These are phyloP conservation scores for Silene coronaria DNA, from an alignment of 179 eudicot genomes.

Conservation along the genomic window DNA sequence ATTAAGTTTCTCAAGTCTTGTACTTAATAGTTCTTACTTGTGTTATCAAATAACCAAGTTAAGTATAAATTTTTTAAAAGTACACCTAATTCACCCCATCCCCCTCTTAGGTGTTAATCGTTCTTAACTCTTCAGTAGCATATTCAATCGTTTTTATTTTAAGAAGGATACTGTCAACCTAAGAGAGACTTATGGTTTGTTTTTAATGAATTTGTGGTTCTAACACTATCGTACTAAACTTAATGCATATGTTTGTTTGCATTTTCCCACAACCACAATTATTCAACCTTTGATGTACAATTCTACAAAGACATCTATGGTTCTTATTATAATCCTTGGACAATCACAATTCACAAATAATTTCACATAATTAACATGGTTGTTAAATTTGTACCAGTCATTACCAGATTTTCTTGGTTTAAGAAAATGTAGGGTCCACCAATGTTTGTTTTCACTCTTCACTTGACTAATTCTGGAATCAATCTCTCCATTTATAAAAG, in stretches of 20 bases:
- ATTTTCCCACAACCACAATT: background rate
- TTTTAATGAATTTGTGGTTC: background rate
- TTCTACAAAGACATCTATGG: constrained; percentile 3
- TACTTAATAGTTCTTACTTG: too few species aligned
- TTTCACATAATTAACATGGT: constrained; percentile 6
- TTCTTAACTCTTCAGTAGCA: too few species aligned
- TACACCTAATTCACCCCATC: too few species aligned
- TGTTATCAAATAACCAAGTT: too few species aligned
- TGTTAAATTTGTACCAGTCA: constrained; percentile 10
- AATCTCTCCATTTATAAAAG: background rate
- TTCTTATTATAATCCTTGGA: background rate
- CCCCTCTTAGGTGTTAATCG: too few species aligned
- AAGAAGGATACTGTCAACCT: too few species aligned
- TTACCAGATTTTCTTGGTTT: background rate
- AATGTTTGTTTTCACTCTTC: constrained; percentile 1
- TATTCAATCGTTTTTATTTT: too few species aligned
- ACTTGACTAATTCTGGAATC: background rate
- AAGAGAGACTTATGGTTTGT: background rate
- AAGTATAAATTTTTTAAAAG: too few species aligned
- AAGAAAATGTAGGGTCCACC: constrained; percentile 14
- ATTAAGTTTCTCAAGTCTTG: too few species aligned
- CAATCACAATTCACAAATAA: too few species aligned
- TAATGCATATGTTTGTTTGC: background rate
- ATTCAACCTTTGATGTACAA: background rate
- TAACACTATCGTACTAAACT: too few species aligned